These are phyloP conservation scores for Galeopsis tetrahit DNA, from an alignment of 257 asterid species.

Conservation along the genomic window DNA sequence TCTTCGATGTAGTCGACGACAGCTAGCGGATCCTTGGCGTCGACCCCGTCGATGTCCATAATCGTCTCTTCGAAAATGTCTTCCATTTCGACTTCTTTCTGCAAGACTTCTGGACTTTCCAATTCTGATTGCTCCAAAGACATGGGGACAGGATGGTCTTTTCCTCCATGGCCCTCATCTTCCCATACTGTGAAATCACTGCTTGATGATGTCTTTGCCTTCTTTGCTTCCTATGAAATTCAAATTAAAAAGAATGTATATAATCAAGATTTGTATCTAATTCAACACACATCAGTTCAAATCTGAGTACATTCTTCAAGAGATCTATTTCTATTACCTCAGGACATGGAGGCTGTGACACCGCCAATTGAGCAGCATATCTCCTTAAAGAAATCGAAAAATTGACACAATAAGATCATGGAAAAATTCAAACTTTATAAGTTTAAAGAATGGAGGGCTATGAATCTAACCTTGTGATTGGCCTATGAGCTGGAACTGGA, in stretches of 20 bases:
- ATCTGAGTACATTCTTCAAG: neutral
- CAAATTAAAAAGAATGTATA: neutral
- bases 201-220: slow-evolving; percentile 51
- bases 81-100: slow-evolving; percentile 90
- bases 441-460: slow-evolving; percentile 7
- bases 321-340: slow-evolving; percentile 51
- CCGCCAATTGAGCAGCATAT: slow-evolving; percentile 76
- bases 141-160: slow-evolving; percentile 83
- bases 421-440: neutral
- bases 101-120: slow-evolving; percentile 49
- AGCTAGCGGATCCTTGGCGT: slow-evolving; percentile 72
- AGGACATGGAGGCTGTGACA: slow-evolving; percentile 43
- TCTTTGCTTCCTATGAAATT: slow-evolving; percentile 49
- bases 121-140: slow-evolving; percentile 64
- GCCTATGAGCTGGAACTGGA: slow-evolving; percentile 56
- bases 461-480: slow-evolving; percentile 65
- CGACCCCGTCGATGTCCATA: slow-evolving; percentile 69
- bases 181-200: slow-evolving; percentile 54
- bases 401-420: slow-evolving; percentile 29
- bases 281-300: neutral
- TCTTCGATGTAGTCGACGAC: slow-evolving; percentile 83
- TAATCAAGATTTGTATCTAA: neutral
- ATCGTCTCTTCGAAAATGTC: slow-evolving; percentile 77
- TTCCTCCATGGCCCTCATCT: slow-evolving; percentile 57
- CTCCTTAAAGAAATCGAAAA: slow-evolving; percentile 48